These are phyloP conservation scores for Metrosideros polymorpha DNA, from an alignment of 441 rosid genomes.

Conservation along the genomic window DNA sequence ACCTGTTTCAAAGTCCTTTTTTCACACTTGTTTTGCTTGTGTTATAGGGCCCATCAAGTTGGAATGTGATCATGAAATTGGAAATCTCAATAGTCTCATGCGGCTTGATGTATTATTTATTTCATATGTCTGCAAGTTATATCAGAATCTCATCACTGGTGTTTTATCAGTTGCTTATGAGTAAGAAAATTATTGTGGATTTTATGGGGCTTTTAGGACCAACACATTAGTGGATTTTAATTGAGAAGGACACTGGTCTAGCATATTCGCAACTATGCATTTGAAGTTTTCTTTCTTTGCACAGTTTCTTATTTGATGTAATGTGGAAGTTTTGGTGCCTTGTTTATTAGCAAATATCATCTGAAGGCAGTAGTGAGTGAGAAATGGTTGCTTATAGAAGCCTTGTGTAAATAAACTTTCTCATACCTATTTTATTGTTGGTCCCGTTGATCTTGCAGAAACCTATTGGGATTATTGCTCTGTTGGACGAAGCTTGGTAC, in stretches of 20 bases:
- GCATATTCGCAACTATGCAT: not conserved
- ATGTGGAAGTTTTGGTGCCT: not conserved
- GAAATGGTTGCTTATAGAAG: not conserved
- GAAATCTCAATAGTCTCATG: not conserved
- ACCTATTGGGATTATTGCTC: slow-evolving; percentile 92
- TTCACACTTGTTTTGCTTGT: not conserved
- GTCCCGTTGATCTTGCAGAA: slow-evolving; percentile 43
- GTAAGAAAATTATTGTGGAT: not conserved
- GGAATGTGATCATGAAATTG: not conserved
- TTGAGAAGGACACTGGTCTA: not conserved
- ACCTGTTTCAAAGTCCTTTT: not conserved
- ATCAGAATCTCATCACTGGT: not conserved
- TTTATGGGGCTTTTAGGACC: not conserved
- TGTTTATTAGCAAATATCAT: not conserved
- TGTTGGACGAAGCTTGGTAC: slow-evolving; percentile 99
- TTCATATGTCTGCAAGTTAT: not conserved
- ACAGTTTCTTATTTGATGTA: not conserved
- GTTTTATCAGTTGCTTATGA: not conserved
- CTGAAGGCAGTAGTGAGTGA: not conserved
- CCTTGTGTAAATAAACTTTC: not conserved
- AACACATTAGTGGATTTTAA: not conserved
- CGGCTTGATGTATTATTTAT: not conserved
- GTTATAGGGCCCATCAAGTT: not conserved
- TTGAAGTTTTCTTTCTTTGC: not conserved
- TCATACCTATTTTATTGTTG: not conserved